Conservation (phyloP, 192 early-diverging fungal species). For the Coemansia sp. region DNA sequence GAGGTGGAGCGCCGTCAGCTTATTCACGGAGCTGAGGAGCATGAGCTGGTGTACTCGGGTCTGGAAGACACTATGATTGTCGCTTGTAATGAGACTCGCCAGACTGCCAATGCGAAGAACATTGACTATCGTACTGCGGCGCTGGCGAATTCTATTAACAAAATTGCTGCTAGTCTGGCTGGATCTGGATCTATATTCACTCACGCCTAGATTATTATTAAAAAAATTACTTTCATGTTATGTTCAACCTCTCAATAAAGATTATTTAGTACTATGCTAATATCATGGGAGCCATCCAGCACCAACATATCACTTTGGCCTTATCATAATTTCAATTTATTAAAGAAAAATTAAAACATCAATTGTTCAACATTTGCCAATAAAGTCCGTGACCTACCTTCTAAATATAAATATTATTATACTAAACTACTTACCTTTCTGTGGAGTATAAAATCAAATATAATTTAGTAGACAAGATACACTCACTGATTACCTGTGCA, state of each 20-base stretch:
- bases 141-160: constrained; percentile 78
- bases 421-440: too few species aligned
- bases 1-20: constrained; percentile 75
- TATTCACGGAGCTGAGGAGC: constrained; percentile 83
- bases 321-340: too few species aligned
- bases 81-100: constrained; percentile 75
- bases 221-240: not conserved
- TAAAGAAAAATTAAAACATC: too few species aligned
- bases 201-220: constrained; percentile 40
- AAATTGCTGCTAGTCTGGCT: constrained; percentile 75
- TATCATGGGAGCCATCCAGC: too few species aligned
- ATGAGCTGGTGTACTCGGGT: constrained; percentile 84
- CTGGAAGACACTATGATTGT: constrained; percentile 87
- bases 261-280: too few species aligned
- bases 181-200: constrained; percentile 82
- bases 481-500: too few species aligned
- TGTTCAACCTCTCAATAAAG: not conserved
- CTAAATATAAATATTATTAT: too few species aligned
- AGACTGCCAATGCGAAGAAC: constrained; percentile 66
- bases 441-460: too few species aligned
- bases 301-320: too few species aligned
- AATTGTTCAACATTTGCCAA: too few species aligned
- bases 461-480: too few species aligned
- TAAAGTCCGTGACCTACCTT: too few species aligned
- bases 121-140: constrained; percentile 83